Base-by-base conservation (phyloP, 2,329 filamentous ascomycete species). In the Fusarium azukiicola region DNA sequence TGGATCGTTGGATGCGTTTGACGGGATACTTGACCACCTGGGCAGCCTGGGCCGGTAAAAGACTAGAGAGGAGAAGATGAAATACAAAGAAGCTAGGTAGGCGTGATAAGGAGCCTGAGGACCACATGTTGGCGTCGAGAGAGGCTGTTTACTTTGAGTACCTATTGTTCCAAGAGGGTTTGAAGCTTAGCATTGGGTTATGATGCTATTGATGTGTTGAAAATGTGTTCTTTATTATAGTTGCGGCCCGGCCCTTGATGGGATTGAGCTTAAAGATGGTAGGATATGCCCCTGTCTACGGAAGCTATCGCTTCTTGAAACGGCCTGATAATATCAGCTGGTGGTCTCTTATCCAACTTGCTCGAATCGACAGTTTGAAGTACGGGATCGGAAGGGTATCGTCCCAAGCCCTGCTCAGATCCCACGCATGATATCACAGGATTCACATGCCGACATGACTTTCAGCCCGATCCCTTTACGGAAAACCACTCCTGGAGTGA, bases 1-100 rank as follows among this genome's bases (percentile, higher is more conserved):
- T n/a, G 0, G 66, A 54, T 3, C 38, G 21, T 14, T 50, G 23
- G 19, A 54, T 13, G 5, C 49, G 66, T 6, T 54, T 36, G 38
- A 68, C 40, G 6, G 66, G 49, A 44, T 68, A 68, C 17, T 68
- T n/a, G 19, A 68, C 19, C 21, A 68, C 66, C 17, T 52, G 64
- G 6, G 40, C 9, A 38, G 67, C 67, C n/a, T 69, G 49, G 8
- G 50, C 40, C n/a, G n/a, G n/a, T n/a, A n/a, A n/a, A n/a, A n/a
- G n/a, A n/a, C n/a, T n/a, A n/a, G n/a, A n/a, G n/a, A n/a, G n/a
- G n/a, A n/a, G n/a, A n/a, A n/a, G n/a, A n/a, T n/a, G n/a, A n/a
- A n/a, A n/a, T n/a, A n/a, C n/a, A n/a, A n/a, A n/a, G n/a, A n/a
- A n/a, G n/a, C n/a, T n/a, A n/a, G n/a, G n/a, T n/a, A n/a, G n/a